Evolutionary conservation across 192 early-diverging fungal species (phyloP).

Genomic region (Paraglomus occultum): DNA sequence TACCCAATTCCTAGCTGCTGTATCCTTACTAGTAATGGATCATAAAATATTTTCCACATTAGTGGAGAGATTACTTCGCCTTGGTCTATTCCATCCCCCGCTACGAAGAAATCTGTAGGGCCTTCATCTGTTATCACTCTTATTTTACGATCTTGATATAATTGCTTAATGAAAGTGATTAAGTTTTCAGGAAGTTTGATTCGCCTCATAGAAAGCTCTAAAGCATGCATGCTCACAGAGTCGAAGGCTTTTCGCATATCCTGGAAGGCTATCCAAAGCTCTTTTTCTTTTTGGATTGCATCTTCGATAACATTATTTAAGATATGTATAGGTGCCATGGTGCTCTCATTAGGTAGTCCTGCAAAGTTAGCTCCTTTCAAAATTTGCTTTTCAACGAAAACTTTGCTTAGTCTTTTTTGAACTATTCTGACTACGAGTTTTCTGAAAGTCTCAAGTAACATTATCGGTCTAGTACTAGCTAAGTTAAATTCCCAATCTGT

Average conservation of each 20-base stretch:
- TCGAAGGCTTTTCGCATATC: slow-evolving; percentile 1
- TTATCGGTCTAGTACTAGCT: neutral
- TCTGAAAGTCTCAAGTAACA: neutral
- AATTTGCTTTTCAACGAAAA: neutral
- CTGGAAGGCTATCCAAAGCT: neutral
- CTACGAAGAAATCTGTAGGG: neutral
- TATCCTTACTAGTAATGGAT: neutral
- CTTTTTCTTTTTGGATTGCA: neutral
- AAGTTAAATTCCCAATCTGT: neutral
- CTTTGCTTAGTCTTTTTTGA: neutral
- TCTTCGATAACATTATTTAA: neutral
- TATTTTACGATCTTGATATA: neutral
- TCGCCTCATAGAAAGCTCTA: neutral
- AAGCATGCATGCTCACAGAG: too few relatives aligned
- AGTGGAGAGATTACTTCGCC: neutral
- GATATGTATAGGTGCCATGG: neutral
- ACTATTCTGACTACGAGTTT: neutral
- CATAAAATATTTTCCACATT: neutral
- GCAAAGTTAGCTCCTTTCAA: neutral
- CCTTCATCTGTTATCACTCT: neutral
- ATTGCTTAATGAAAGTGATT: neutral
- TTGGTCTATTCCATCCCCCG: neutral
- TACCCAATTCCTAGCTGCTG: too few relatives aligned
- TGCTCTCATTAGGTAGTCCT: neutral
- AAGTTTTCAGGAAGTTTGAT: neutral